Base-by-base conservation (phyloP, 2,329 filamentous ascomycete species). In the Chaetomium sp. region DNA sequence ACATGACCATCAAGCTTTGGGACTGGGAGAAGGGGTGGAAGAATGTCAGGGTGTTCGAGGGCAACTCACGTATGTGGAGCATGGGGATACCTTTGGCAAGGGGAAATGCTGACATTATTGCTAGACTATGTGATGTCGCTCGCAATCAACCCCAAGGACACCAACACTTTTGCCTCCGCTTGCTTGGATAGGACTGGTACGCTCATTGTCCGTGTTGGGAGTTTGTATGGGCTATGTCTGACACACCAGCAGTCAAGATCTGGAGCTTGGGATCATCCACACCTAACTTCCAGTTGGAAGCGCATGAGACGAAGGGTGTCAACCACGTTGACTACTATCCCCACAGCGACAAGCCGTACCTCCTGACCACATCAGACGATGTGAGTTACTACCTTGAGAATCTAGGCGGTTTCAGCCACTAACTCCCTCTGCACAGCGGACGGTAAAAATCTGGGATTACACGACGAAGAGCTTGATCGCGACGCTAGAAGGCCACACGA, bases 1-100 rank as follows among this genome's bases (percentile, higher is more conserved):
- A 96, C 71, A 95, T 96, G 91, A 96, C 91, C 55, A 96, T 96
- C 70, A 96, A 94, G 79, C 80, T 96, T 50, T 99, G 94, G 91
- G 91, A 99, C 71, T 99, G 94, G 94, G 94, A 99, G 66, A 95
- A 94, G 73, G 85, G 85, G 64, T 99, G 94, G 94, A 96, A 96
- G 72, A 97, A 92, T 69, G 89, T 97, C 36, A 91, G 96, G 72
- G 84, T 95, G 45, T 99, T 96, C 67, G 92, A 97, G 71, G 94
- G 94, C 35, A 95, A 99, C 70, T 88, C 86, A 65, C 94, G 63
- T 65, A 65, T 10, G 63, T 59, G 19, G 52, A 51, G 6, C 8
- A n/a, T 9, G 1, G 12, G 4, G 2, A 14, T 4, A 11, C 11
- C 95, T 76, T 96, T 95, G 12, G 40, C 10, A 11, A 10, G 5